Evolutionary conservation across 495 filamentous ascomycete species (phyloP), one percentile per base, ranked within the genome.

Genomic region (Penicillium tannophilum): DNA sequence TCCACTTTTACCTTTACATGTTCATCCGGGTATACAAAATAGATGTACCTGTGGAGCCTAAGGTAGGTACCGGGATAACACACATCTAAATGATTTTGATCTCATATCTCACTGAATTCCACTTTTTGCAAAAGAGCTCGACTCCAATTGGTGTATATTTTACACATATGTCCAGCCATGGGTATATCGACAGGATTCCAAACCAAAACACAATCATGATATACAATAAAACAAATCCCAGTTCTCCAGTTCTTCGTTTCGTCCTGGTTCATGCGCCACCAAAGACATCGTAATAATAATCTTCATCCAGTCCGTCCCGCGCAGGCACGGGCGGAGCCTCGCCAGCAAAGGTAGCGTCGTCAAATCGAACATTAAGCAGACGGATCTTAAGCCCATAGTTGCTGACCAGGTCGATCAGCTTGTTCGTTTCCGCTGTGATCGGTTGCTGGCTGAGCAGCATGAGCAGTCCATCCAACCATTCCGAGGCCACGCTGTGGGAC

Each of bases 401-500:
- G 61, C 85, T 83, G 28, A 99, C 88, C 62, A 97, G 73, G 39
- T 87, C 84, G 54, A 97, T 88, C 51, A 98, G 76, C 69, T 93
- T 94, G 63, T 85, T 90, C 6, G 94, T 98, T 72, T 98, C 93
- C 20, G 90, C 82, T n/a, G 95, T 99, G 72, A 99, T 96, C 11
- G 94, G 94, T 43, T 92, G 86, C 69, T 99, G 94, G 68, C 92
- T 91, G 31, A 99, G 80, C 42, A 99, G 76, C 92, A 99, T 96
- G 24, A 97, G 84, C 50, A 99, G 74, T 1, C 95, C 95, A 69
- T 99, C 95, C 0, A 98, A 77, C 94, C 94, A 99, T 72, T 99
- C 95, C 2, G 93, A 93, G 11, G 94, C 95, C 23, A 93, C 70
- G 58, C 85, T 90, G 64, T 94, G 90, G 30, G 87, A 88, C 46